phyloP scores from a whole-genome alignment of 495 filamentous ascomycete species.

The Hypoxylon lenormandii region DNA sequence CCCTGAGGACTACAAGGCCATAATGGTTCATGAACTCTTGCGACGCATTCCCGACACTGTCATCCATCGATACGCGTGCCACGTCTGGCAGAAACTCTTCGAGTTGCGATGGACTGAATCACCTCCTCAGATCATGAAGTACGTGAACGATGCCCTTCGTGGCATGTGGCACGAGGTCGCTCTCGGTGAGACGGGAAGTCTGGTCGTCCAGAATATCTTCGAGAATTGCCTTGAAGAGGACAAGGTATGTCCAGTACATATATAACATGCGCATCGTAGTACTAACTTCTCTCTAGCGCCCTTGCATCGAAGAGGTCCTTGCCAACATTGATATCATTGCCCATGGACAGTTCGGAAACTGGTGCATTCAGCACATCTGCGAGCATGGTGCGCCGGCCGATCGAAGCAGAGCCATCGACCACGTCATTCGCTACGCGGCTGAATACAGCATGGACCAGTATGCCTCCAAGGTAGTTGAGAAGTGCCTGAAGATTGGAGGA shows the following conservation, averaged over 20 bases:
- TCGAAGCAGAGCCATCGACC: slow-evolving; percentile 91
- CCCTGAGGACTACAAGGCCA: slow-evolving; percentile 95
- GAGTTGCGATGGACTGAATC: slow-evolving; percentile 94
- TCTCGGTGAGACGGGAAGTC: slow-evolving; percentile 92
- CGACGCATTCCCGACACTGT: slow-evolving; percentile 97
- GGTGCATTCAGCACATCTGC: slow-evolving; percentile 99
- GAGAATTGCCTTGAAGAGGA: slow-evolving; percentile 99
- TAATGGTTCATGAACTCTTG: slow-evolving; percentile 96
- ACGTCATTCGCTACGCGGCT: slow-evolving; percentile 88
- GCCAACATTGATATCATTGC: slow-evolving; percentile 93
- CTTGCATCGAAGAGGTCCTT: slow-evolving; percentile 95
- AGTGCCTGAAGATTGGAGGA: slow-evolving; percentile 96
- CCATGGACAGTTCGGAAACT: slow-evolving; percentile 99
- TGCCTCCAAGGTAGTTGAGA: slow-evolving; percentile 98
- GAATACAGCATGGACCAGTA: slow-evolving; percentile 99
- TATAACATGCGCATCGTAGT: slow-evolving; percentile 22
- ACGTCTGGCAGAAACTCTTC: slow-evolving; percentile 99
- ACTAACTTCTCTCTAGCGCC: slow-evolving; percentile 72
- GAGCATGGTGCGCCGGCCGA: slow-evolving; percentile 94
- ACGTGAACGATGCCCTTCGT: slow-evolving; percentile 92
- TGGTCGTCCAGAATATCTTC: slow-evolving; percentile 99
- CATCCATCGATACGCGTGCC: slow-evolving; percentile 96
- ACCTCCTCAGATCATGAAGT: slow-evolving; percentile 97
- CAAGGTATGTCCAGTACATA: slow-evolving; percentile 73
- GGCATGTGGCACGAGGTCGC: slow-evolving; percentile 99